Evolutionary conservation across 495 filamentous ascomycete species (phyloP).

Genomic region (Choiromyces venosus): DNA sequence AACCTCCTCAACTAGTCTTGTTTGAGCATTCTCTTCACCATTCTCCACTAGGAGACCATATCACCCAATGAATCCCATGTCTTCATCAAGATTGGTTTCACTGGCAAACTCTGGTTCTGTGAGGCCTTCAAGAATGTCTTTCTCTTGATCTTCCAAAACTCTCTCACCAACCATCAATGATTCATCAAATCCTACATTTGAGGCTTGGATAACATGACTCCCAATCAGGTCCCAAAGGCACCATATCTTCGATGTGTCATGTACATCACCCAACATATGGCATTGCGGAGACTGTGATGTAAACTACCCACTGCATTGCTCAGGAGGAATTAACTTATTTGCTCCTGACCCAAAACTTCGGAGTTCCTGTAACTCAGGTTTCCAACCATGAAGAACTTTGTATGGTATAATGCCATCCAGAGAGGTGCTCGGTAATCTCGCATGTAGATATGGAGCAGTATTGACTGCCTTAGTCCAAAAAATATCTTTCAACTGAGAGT

Average conservation of each 20-base stretch:
- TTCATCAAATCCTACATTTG: too few species aligned
- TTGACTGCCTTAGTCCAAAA: constrained; percentile 7
- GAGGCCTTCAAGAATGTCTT: too few species aligned
- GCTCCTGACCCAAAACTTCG: constrained; percentile 2
- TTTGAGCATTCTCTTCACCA: too few species aligned
- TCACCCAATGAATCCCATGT: too few species aligned
- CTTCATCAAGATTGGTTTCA: too few species aligned
- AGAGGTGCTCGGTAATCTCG: not conserved
- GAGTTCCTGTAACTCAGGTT: not conserved
- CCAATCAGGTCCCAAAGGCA: not conserved
- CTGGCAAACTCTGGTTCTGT: too few species aligned
- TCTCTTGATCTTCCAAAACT: too few species aligned
- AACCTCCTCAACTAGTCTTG: too few species aligned
- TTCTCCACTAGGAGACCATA: too few species aligned
- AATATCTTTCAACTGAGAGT: not conserved
- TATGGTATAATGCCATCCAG: not conserved
- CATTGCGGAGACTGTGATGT: not conserved
- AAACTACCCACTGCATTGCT: constrained; percentile 2
- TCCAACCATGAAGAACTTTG: too few species aligned
- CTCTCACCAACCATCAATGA: too few species aligned
- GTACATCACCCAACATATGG: constrained; percentile 7
- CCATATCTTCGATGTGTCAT: constrained; percentile 8
- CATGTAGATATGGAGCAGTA: constrained; percentile 1
- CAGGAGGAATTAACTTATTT: constrained; percentile 1
- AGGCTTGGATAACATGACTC: too few species aligned